Evolutionary conservation across 2,329 filamentous ascomycete species (phyloP).

Genomic region (Trichoderma oligosporum): DNA sequence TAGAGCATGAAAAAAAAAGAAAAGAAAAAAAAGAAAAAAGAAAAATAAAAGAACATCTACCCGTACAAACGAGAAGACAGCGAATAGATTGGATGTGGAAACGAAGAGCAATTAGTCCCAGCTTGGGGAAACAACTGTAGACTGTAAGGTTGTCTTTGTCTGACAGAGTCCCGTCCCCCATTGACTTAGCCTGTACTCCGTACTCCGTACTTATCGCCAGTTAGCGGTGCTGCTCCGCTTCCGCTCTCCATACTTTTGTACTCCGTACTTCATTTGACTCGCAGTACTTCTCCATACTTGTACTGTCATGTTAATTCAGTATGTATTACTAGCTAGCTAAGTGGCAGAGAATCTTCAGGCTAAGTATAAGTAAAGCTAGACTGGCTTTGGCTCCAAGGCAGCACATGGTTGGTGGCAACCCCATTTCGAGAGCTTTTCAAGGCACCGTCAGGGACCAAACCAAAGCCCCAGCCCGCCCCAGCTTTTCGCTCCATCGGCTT

Average conservation of each 20-base stretch:
- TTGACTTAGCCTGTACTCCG: not conserved
- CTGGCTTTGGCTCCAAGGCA: too few species aligned
- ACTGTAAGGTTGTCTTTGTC: not conserved
- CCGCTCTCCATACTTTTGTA: not conserved
- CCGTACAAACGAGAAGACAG: not conserved
- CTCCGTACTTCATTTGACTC: too few species aligned
- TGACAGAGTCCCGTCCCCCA: not conserved
- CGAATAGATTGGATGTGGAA: not conserved
- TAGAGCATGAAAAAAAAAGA: too few species aligned
- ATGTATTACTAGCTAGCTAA: too few species aligned
- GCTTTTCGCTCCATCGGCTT: not conserved
- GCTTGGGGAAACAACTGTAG: not conserved
- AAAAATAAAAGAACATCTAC: too few species aligned
- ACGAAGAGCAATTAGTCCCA: not conserved
- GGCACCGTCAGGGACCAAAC: not conserved
- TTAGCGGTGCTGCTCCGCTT: not conserved
- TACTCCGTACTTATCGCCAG: not conserved
- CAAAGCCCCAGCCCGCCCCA: too few species aligned
- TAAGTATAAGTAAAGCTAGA: too few species aligned
- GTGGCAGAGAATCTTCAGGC: too few species aligned
- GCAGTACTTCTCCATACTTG: too few species aligned
- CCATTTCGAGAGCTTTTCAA: not conserved
- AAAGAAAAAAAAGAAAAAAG: not conserved
- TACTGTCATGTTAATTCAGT: too few species aligned
- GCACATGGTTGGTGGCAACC: too few species aligned